A percentile compares a stretch with the other conserved stretches of the same genome.
Evolutionary conservation across 768 basidiomycete genomes (phyloP).

Genomic region (Melanogaster broomeanus): DNA sequence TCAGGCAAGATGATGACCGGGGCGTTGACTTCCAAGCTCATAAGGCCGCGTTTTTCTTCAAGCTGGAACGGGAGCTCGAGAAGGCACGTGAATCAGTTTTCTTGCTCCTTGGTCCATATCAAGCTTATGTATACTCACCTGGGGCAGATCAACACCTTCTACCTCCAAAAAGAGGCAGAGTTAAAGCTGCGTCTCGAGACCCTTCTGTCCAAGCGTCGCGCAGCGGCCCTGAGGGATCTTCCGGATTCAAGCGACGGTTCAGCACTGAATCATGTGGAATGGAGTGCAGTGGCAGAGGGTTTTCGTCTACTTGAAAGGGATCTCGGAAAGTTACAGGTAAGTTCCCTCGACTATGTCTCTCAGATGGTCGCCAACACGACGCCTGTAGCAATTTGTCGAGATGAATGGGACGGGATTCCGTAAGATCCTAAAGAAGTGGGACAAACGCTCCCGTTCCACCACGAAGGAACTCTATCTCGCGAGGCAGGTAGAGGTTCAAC

Average conservation of each 20-base stretch:
- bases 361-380: slow-evolving; percentile 13
- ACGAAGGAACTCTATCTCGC: slow-evolving; percentile 97
- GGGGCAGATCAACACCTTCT: slow-evolving; percentile 92
- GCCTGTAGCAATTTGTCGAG: slow-evolving; percentile 87
- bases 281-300: slow-evolving; percentile 95
- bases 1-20: slow-evolving; percentile 68
- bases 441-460: slow-evolving; percentile 91
- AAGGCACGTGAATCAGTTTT: slow-evolving; percentile 59
- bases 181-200: slow-evolving; percentile 91
- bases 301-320: slow-evolving; percentile 94
- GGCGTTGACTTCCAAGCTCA: slow-evolving; percentile 90
- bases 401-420: slow-evolving; percentile 96
- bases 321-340: slow-evolving; percentile 91
- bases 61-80: slow-evolving; percentile 94
- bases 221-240: slow-evolving; percentile 69
- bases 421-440: slow-evolving; percentile 98
- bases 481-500: slow-evolving; percentile 98
- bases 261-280: slow-evolving; percentile 71
- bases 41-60: slow-evolving; percentile 98
- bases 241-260: slow-evolving; percentile 67
- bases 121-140: slow-evolving; percentile 5
- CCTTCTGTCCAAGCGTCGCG: slow-evolving; percentile 89
- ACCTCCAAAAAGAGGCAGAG: slow-evolving; percentile 96
- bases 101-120: slow-evolving; percentile 3
- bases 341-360: slow-evolving; percentile 11